These are phyloP conservation scores for Phylloporus rhodoxanthus DNA, from an alignment of 768 basidiomycete species.

Conservation along the genomic window DNA sequence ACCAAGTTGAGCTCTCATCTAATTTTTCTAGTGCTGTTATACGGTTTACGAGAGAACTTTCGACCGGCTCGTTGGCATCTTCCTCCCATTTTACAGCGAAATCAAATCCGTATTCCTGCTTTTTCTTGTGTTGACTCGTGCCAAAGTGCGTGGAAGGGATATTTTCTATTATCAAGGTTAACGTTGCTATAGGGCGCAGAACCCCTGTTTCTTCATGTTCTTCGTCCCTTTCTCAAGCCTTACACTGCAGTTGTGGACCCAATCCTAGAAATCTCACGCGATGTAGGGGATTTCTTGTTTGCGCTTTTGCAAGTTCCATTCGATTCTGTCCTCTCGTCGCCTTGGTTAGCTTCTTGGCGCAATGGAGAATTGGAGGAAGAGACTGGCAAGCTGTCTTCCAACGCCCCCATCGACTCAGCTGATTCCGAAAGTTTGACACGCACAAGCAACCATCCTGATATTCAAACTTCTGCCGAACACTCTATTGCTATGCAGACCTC, in stretches of 20 bases:
- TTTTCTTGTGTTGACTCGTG: constrained; percentile 71
- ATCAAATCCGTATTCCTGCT: constrained; percentile 68
- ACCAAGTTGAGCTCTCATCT: constrained; percentile 8
- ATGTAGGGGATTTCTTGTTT: constrained; percentile 59
- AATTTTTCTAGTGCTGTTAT: constrained; percentile 52
- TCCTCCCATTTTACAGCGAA: constrained; percentile 82
- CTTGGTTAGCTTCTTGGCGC: constrained; percentile 24
- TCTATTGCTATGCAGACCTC: constrained; percentile 5
- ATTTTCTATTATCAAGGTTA: constrained; percentile 4
- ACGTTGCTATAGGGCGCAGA: constrained; percentile 63
- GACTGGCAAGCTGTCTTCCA: constrained; percentile 2
- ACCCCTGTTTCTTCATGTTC: constrained; percentile 73
- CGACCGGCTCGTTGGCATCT: constrained; percentile 59
- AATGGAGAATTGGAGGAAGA: constrained; percentile 10
- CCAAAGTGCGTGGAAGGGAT: constrained; percentile 46
- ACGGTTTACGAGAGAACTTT: constrained; percentile 59
- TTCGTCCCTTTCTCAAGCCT: constrained; percentile 74
- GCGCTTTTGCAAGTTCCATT: constrained; percentile 38
- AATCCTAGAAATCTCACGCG: constrained; percentile 51
- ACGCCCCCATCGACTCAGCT: neutral
- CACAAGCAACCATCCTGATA: constrained; percentile 7
- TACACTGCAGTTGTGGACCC: constrained; percentile 64
- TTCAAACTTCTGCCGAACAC: constrained; percentile 11
- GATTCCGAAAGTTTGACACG: constrained; percentile 2
- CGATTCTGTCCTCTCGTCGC: constrained; percentile 30